These are phyloP conservation scores for Trichoderma asperellum DNA, from an alignment of 2,329 filamentous ascomycete species.

Conservation along the genomic window DNA sequence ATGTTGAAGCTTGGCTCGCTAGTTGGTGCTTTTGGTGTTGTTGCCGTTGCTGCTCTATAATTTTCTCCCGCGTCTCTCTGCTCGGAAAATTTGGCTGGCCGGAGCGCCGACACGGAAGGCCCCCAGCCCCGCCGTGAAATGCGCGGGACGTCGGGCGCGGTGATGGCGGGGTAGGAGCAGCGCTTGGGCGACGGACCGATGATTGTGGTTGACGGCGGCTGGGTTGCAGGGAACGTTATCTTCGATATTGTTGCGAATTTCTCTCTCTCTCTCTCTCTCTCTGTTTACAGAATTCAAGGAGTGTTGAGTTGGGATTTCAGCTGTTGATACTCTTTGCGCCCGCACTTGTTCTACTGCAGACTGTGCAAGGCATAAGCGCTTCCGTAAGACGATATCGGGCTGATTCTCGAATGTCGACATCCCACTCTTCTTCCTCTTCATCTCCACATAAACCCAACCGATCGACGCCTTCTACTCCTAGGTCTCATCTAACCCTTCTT, in stretches of 20 bases:
- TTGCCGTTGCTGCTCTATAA: not conserved
- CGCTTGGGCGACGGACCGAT: constrained; percentile 1
- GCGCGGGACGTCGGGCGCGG: constrained; percentile 22
- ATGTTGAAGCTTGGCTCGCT: not conserved
- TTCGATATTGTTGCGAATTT: not conserved
- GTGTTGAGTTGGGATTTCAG: not conserved
- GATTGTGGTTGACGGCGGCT: not conserved
- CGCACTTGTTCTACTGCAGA: not conserved
- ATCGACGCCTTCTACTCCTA: not conserved
- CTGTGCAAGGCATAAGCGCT: not conserved
- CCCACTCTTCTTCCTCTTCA: not conserved
- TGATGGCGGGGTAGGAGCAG: constrained; percentile 8
- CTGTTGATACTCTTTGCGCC: not conserved
- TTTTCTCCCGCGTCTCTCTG: not conserved
- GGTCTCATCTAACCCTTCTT: constrained; percentile 3
- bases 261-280: not conserved
- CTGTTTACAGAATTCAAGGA: fast-evolving
- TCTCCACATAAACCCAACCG: constrained; percentile 27
- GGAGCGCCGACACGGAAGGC: constrained; percentile 12
- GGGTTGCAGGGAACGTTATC: not conserved
- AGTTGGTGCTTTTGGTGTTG: not conserved
- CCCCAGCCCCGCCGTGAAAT: constrained; percentile 7
- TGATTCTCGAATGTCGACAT: constrained; percentile 18
- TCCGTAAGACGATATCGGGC: not conserved
- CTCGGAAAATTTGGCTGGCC: constrained; percentile 23